These are phyloP conservation scores for Paraphysoderma sedebokerense DNA, from an alignment of 371 early-diverging fungal species.

Conservation along the genomic window DNA sequence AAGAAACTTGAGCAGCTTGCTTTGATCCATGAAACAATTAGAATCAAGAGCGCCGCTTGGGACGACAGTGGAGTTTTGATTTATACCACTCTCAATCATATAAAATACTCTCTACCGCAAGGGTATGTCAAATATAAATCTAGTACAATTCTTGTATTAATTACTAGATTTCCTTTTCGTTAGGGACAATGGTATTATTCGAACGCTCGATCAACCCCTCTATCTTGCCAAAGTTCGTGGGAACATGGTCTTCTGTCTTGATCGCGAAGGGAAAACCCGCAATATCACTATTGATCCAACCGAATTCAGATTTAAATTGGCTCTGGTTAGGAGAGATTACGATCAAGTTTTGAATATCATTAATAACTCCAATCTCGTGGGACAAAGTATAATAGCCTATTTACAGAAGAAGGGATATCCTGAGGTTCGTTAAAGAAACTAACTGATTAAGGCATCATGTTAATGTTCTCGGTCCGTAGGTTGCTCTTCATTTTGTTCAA, in stretches of 20 bases:
- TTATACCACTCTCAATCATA: constrained; percentile 95
- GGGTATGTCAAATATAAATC: constrained; percentile 33
- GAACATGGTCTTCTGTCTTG: constrained; percentile 62
- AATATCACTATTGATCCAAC: constrained; percentile 84
- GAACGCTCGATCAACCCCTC: constrained; percentile 86
- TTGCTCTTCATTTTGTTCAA: constrained; percentile 95
- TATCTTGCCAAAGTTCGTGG: constrained; percentile 76
- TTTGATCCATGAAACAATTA: constrained; percentile 87
- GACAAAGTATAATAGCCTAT: constrained; percentile 95
- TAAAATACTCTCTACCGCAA: constrained; percentile 92
- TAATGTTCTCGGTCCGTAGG: constrained; percentile 13
- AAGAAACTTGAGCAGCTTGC: constrained; percentile 67
- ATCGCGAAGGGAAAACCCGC: constrained; percentile 70
- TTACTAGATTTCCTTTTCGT: not conserved
- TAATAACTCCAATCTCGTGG: constrained; percentile 85
- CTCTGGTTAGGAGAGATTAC: constrained; percentile 74
- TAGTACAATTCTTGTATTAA: not conserved
- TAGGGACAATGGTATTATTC: constrained; percentile 85
- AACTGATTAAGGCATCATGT: not conserved
- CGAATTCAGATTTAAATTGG: constrained; percentile 94
- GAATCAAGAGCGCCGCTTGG: constrained; percentile 93
- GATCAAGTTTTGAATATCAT: constrained; percentile 87
- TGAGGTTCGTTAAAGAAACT: constrained; percentile 25
- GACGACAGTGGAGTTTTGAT: constrained; percentile 81
- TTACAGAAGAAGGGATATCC: constrained; percentile 96